phyloP scores from a whole-genome alignment of 31 red algal genomes.

The Odonthalia washingtoniensis region DNA sequence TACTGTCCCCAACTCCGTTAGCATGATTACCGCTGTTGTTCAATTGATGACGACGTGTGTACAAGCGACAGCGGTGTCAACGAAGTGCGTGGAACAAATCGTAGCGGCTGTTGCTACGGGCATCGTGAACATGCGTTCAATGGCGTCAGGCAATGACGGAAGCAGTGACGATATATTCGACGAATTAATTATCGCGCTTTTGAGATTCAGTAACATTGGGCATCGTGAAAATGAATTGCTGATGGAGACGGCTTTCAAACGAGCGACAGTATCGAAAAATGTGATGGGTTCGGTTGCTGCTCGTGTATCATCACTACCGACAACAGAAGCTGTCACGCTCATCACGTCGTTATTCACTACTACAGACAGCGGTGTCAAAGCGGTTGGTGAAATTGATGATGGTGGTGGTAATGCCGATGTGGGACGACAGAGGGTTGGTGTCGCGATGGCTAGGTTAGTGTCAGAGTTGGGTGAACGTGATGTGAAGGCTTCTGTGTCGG shows the following conservation, averaged over 20 bases:
- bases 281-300: neutral
- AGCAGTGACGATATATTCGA: neutral
- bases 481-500: neutral
- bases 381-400: too few relatives aligned
- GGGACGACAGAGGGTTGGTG: too few relatives aligned
- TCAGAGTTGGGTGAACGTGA: neutral
- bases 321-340: neutral
- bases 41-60: neutral
- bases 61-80: neutral
- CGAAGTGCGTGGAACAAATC: too few relatives aligned
- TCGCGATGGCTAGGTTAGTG: neutral
- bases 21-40: too few relatives aligned
- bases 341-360: too few relatives aligned
- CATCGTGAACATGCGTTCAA: neutral
- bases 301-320: neutral
- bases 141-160: neutral
- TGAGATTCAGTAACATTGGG: neutral
- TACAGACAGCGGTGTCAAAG: too few relatives aligned
- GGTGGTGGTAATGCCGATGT: too few relatives aligned
- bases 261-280: neutral
- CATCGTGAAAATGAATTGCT: too few relatives aligned
- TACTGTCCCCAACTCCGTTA: too few relatives aligned
- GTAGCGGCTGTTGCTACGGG: neutral
- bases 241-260: neutral
- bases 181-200: neutral